Evolutionary conservation across 768 basidiomycete species (phyloP), one percentile per base, ranked within the genome.

Genomic region (Pisolithus orientalis): DNA sequence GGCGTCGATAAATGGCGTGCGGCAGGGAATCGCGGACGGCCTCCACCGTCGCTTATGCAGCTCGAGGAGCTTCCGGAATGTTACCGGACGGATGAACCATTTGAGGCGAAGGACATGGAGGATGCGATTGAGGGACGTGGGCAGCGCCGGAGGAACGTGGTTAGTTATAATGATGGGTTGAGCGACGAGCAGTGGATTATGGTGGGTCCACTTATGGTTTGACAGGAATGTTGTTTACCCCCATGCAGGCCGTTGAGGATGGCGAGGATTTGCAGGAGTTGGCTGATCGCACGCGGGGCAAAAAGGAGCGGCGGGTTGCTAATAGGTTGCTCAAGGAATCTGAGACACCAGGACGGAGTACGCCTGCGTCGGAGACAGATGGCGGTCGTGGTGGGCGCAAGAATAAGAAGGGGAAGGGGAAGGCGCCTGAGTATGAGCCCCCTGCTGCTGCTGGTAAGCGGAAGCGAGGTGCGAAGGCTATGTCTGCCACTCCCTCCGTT

Each of bases 151-250:
- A 79, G 92, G 57, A 90, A 84, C 53, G 78, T 87, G 42, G 91
- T 98, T 55, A 86, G 83, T 63, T 98, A 98, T 64, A 94, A 87
- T 53, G 95, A 97, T 64, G 94, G 94, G 14, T 76, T 98, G 51
- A 87, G 84, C 49, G 95, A 98, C 59, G 95, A 96, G 62, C 86
- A 94, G 59, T 96, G 92, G 87, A 82, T 91, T 31, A 78, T 88
- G 78, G 44, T 45, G 16, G 31, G 44, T 45, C 10, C 13, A 14
- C 7, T 31, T 28, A 5, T 13, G 34, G 5, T 31, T 29, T 9
- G 24, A 13, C 13, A 31, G 6, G 13, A 3, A n/a, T 25, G 13
- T 45, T 31, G 27, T 9, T 31, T 14, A 45, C n/a, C 24, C 21
- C 5, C 13, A 25, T 28, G 25, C 27, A 45, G 44, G 87, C 88